phyloP scores from a whole-genome alignment of 2,329 filamentous ascomycete species.

The Colletotrichum lentis region DNA sequence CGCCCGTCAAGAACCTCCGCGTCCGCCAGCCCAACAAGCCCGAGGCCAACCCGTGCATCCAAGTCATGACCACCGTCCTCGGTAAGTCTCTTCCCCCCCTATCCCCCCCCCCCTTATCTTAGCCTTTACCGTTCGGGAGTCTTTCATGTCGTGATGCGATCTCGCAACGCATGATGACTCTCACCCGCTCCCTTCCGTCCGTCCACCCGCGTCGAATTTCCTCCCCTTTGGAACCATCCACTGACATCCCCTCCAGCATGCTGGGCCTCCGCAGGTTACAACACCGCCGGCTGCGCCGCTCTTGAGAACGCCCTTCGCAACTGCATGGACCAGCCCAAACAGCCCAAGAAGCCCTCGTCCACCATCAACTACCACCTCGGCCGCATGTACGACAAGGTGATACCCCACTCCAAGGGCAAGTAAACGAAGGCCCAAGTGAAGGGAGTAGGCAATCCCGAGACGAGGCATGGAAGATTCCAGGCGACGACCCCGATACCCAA shows the following conservation, averaged over 20 bases:
- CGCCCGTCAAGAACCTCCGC: conserved; percentile 63
- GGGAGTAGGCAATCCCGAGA: too few species aligned
- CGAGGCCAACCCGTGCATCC: conserved; percentile 61
- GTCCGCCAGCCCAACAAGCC: conserved; percentile 62
- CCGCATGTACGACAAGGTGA: conserved; percentile 68
- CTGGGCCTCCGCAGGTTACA: conserved; percentile 83
- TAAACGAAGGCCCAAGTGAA: background rate
- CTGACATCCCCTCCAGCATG: conserved; percentile 65
- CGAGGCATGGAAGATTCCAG: background rate
- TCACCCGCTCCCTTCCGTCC: too few species aligned
- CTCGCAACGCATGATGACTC: background rate
- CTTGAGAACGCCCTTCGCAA: conserved; percentile 68
- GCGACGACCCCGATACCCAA: background rate
- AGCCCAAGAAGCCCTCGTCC: conserved; percentile 61
- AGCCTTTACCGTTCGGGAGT: background rate
- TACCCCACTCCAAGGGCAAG: conserved; percentile 28
- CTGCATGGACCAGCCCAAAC: conserved; percentile 82
- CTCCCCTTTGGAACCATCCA: background rate
- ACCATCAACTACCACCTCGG: conserved; percentile 93
- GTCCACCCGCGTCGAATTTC: too few species aligned
- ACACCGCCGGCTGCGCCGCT: conserved; percentile 64
- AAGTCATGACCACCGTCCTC: conserved; percentile 66
- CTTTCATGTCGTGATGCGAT: background rate
- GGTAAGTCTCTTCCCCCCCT: conserved; percentile 52
- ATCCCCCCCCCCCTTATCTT: too few species aligned